These are phyloP conservation scores for Boletus tylopilopsis DNA, from an alignment of 768 basidiomycete genomes.

Conservation along the genomic window DNA sequence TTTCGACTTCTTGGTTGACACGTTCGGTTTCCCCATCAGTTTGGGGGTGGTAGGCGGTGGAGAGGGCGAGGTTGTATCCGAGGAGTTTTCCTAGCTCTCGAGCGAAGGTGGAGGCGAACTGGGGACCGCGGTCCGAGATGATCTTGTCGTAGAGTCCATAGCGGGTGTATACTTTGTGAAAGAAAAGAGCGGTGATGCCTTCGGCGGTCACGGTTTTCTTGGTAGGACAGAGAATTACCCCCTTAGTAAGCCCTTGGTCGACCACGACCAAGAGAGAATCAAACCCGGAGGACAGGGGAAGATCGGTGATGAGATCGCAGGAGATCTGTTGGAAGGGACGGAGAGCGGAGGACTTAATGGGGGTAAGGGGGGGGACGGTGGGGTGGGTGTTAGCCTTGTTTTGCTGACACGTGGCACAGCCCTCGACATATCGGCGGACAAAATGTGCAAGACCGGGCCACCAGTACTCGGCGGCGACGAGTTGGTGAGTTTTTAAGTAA, in stretches of 20 bases:
- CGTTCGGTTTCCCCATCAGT: not conserved
- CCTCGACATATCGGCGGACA: not conserved
- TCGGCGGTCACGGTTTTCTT: not conserved
- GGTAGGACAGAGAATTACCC: no score
- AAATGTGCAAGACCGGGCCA: not conserved
- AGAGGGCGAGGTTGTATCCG: not conserved
- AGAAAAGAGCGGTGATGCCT: slow-evolving; percentile 1
- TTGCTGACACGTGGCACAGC: no score
- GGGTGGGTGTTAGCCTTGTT: no score
- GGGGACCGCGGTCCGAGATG: no score
- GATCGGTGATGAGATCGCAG: no score
- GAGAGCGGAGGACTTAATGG: no score
- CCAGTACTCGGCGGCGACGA: not conserved
- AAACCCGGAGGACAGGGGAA: no score
- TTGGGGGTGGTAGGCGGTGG: not conserved
- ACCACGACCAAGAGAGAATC: not conserved
- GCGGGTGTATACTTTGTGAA: not conserved
- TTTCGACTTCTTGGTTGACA: not conserved
- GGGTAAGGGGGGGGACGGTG: no score
- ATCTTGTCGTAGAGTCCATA: not conserved
- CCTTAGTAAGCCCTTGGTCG: not conserved
- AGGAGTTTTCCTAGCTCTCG: no score
- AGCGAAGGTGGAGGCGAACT: not conserved
- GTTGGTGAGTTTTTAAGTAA: not conserved
- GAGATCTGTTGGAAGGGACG: no score